These are phyloP conservation scores for Blastomyces emzantsi DNA, from an alignment of 2,329 filamentous ascomycete genomes.

Conservation along the genomic window DNA sequence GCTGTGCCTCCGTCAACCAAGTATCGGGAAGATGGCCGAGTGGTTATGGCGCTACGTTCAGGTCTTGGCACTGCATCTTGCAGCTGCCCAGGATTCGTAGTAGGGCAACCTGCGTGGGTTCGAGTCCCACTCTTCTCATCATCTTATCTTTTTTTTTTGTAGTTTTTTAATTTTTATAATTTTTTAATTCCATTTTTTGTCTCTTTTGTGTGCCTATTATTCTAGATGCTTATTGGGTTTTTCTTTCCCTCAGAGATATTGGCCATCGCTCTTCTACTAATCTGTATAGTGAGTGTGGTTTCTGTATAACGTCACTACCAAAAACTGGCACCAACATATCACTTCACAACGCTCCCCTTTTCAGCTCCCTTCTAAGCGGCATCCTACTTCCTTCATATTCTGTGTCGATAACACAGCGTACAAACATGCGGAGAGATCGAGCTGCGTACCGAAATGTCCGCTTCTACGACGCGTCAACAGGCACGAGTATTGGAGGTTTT, in stretches of 20 bases:
- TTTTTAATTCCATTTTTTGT: neutral
- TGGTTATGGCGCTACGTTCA: slow-evolving; percentile 13
- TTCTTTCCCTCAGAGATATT: too few relatives aligned
- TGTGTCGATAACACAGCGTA: too few relatives aligned
- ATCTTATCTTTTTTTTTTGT: neutral
- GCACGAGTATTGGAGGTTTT: slow-evolving; percentile 7
- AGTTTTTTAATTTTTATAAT: too few relatives aligned
- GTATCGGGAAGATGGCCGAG: slow-evolving; percentile 13
- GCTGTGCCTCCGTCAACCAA: neutral
- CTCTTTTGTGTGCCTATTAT: neutral
- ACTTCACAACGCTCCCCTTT: too few relatives aligned
- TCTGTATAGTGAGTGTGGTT: too few relatives aligned
- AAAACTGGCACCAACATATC: too few relatives aligned
- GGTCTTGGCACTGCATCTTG: slow-evolving; percentile 2
- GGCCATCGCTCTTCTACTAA: too few relatives aligned
- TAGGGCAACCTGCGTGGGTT: slow-evolving; percentile 10
- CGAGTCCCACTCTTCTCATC: slow-evolving; percentile 10
- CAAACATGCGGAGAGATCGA: slow-evolving; percentile 7
- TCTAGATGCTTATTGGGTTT: too few relatives aligned
- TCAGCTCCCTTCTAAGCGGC: too few relatives aligned
- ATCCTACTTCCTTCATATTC: too few relatives aligned
- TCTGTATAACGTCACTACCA: too few relatives aligned
- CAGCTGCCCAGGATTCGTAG: neutral
- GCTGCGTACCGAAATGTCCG: slow-evolving; percentile 14
- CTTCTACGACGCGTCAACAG: slow-evolving; percentile 15